Evolutionary conservation across 2,329 filamentous ascomycete species (phyloP), one percentile per base, ranked within the genome.

Genomic region (Trichoderma atroviride): DNA sequence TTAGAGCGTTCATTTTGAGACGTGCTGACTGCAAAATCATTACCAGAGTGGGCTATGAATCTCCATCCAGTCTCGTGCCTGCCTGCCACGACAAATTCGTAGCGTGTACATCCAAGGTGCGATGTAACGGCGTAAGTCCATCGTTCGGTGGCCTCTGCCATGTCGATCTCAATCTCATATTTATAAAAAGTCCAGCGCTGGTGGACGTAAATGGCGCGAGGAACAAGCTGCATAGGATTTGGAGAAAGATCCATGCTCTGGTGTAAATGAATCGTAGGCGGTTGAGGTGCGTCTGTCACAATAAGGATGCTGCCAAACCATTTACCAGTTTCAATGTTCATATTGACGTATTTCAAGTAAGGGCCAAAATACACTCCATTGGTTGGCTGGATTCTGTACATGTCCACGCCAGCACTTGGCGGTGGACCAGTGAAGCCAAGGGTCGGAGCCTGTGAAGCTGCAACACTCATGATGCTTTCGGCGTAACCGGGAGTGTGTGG

Each of bases 91-190:
- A 97, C 86, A 79, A 99, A 99, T 76, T 99, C 96, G 79, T 98
- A 99, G 31, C 96, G 88, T n/a, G 96, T 98, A 81, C 96, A 99
- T 40, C 96, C 96, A 24, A 98, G 85, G 76, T 98, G 94, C 1
- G 96, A 98, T 0, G 96, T 99, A 63, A 99, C 94, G 1, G 96
- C 96, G 77, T 99, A 99, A 0, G 96, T 99, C 96, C 96, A 99
- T 77, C 96, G 92, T 73, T 90, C 88, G 0, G 93, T 91, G 31
- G 85, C 86, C 19, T 98, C 94, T 40, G 92, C 90, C 96, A 99
- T 99, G 71, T 88, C 89, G 58, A 99, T 81, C 71, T 97, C 92
- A 68, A 98, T 81, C 72, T 97, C 94, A 76, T 99, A 99, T 77
- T 94, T 92, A 81, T 96, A 97, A 78, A 99, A 99, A 14, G 91